A percentile compares a stretch with the other conserved stretches of the same genome.
phyloP scores from a whole-genome alignment of 2,329 filamentous ascomycete genomes.

The Arthrobotrys musiformis region DNA sequence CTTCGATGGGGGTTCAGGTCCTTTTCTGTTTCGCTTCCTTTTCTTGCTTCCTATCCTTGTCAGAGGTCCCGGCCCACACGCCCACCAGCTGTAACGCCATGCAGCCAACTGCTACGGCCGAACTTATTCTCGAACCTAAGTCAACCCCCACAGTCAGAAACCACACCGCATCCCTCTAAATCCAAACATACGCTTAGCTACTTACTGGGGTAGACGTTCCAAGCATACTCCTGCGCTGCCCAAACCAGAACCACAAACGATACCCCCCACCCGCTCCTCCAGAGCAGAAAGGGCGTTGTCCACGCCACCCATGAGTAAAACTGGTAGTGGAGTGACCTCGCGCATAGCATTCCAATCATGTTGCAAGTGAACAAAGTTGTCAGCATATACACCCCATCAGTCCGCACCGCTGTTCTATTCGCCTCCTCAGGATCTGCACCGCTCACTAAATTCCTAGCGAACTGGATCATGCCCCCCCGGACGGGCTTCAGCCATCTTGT shows the following conservation, averaged over 20 bases:
- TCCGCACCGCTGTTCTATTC: constrained; percentile 62
- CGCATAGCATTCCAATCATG: constrained; percentile 82
- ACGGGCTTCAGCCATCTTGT: constrained; percentile 79
- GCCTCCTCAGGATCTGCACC: constrained; percentile 62
- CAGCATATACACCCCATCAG: constrained; percentile 76
- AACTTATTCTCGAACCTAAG: constrained; percentile 69
- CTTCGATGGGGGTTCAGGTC: not conserved
- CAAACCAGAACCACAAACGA: constrained; percentile 75
- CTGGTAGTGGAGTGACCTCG: constrained; percentile 90
- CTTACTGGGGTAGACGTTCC: constrained; percentile 88
- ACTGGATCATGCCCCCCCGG: constrained; percentile 68
- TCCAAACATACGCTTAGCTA: not conserved
- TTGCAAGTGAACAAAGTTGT: constrained; percentile 81
- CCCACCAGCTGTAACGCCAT: constrained; percentile 74
- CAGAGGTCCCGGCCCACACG: constrained; percentile 69
- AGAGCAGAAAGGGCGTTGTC: constrained; percentile 87
- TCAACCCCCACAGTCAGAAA: not conserved
- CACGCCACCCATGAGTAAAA: constrained; percentile 93
- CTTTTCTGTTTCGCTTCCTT: not conserved
- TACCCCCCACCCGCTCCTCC: constrained; percentile 77
- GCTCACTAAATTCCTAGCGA: constrained; percentile 66
- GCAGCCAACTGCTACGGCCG: constrained; percentile 74
- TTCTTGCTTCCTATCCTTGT: not conserved
- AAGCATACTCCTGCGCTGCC: constrained; percentile 86
- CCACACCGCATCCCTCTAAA: not conserved